Percentiles rank a stretch among this genome's conserved stretches.
Conservation (phyloP, 2,329 filamentous ascomycete genomes). For the Pseudogymnoascus sp. region DNA sequence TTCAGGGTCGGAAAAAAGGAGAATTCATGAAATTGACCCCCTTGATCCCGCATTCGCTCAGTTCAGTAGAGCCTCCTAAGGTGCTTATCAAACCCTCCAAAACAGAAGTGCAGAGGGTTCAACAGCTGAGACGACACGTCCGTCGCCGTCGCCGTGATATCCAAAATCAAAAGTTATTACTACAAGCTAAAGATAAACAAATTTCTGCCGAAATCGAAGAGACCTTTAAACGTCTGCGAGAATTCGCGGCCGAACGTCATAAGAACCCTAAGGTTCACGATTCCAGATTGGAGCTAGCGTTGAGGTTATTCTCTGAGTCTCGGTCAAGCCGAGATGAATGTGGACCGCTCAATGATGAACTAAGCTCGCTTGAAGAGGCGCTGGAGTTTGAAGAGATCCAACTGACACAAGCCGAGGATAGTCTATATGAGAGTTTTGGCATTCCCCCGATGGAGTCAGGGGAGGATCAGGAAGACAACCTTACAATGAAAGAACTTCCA, state of each 20-base stretch:
- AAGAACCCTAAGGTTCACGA: background rate
- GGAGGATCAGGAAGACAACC: slow-evolving; percentile 6
- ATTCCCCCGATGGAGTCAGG: background rate
- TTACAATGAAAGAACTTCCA: background rate
- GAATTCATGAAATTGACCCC: background rate
- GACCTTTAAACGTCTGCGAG: background rate
- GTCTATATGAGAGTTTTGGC: background rate
- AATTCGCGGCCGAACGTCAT: background rate
- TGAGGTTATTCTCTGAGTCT: background rate
- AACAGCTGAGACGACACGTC: background rate
- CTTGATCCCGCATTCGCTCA: background rate
- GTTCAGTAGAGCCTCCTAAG: background rate
- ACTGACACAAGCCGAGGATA: slow-evolving; percentile 1
- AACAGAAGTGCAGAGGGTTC: background rate
- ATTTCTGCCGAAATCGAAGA: background rate
- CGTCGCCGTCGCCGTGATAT: background rate
- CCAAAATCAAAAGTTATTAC: background rate
- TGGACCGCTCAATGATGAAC: slow-evolving; percentile 21
- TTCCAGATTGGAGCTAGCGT: background rate
- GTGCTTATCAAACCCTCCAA: background rate
- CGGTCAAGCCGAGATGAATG: slow-evolving; percentile 16
- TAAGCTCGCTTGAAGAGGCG: slow-evolving; percentile 18
- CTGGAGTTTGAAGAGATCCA: slow-evolving; percentile 15
- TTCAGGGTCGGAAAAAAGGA: background rate
- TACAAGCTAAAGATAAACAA: background rate